phyloP scores from a whole-genome alignment of 2,329 filamentous ascomycete species.

The Claviceps spartinae region DNA sequence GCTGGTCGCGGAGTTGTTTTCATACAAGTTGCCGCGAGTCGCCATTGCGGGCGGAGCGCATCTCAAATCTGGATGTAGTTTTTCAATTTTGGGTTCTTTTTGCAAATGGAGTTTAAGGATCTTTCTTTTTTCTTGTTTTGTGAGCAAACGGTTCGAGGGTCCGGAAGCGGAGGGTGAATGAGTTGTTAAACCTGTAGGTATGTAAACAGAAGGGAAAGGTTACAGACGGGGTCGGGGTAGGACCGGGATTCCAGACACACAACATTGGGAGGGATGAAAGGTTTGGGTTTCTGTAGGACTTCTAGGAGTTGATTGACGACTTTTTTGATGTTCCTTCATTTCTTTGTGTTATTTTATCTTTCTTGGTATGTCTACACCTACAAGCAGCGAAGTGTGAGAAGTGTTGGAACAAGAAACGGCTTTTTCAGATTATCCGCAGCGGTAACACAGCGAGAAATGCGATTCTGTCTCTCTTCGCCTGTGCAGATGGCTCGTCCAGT shows the following conservation, averaged over 20 bases:
- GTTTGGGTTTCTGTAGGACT: slow-evolving; percentile 7
- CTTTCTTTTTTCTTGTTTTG: background rate
- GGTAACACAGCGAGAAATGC: no score
- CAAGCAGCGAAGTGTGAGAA: no score
- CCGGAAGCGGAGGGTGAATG: slow-evolving; percentile 4
- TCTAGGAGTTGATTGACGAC: slow-evolving; percentile 11
- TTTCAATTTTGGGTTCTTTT: slow-evolving; percentile 22
- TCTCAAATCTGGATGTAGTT: slow-evolving; percentile 25
- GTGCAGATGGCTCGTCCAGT: no score
- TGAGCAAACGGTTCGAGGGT: slow-evolving; percentile 3
- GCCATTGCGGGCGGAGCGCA: background rate
- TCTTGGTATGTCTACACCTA: background rate
- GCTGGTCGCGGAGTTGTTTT: slow-evolving; percentile 3
- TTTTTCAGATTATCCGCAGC: no score
- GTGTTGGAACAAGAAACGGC: no score
- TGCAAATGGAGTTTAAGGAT: slow-evolving; percentile 25
- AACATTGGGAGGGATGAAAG: background rate
- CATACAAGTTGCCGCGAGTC: slow-evolving; percentile 1
- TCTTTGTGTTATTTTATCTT: background rate
- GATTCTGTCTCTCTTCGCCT: no score
- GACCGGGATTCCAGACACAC: background rate
- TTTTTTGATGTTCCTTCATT: background rate
- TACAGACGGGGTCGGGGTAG: background rate
- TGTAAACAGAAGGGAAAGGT: slow-evolving; percentile 9
- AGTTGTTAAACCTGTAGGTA: slow-evolving; percentile 7